phyloP scores from a whole-genome alignment of 2,329 filamentous ascomycete species.

The Leptographium radiaticola region DNA sequence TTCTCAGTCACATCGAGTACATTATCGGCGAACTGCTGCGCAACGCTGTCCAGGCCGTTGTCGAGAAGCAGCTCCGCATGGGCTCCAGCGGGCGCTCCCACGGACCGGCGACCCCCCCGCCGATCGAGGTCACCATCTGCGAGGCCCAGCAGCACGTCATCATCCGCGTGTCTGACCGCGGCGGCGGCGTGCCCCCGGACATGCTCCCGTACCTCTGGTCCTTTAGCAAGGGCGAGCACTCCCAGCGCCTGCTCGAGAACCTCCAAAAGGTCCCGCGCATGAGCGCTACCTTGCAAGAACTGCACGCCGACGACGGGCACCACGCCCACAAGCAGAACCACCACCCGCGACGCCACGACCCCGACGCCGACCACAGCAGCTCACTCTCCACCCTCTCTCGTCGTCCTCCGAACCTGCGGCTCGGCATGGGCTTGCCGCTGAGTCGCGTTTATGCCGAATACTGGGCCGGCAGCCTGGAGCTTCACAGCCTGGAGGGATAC shows the following conservation, averaged over 20 bases:
- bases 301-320: constrained; percentile 35
- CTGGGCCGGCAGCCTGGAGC: constrained; percentile 84
- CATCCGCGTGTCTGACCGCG: constrained; percentile 88
- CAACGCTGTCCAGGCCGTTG: constrained; percentile 86
- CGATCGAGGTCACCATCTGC: constrained; percentile 89
- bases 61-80: constrained; percentile 52
- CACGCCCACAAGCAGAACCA: background rate
- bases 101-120: constrained; percentile 40
- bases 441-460: constrained; percentile 94
- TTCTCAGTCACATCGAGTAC: constrained; percentile 90
- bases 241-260: constrained; percentile 66
- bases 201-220: constrained; percentile 89
- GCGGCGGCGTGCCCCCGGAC: constrained; percentile 77
- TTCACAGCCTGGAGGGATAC: constrained; percentile 91
- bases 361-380: constrained; percentile 21
- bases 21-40: constrained; percentile 90
- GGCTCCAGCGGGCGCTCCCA: background rate
- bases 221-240: constrained; percentile 84
- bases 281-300: constrained; percentile 85
- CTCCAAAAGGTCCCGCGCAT: constrained; percentile 77
- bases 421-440: constrained; percentile 89
- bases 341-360: background rate
- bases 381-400: constrained; percentile 72
- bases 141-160: constrained; percentile 92
- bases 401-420: constrained; percentile 69